phyloP scores from a whole-genome alignment of 2,329 filamentous ascomycete species.

The Verruconis gallopava region DNA sequence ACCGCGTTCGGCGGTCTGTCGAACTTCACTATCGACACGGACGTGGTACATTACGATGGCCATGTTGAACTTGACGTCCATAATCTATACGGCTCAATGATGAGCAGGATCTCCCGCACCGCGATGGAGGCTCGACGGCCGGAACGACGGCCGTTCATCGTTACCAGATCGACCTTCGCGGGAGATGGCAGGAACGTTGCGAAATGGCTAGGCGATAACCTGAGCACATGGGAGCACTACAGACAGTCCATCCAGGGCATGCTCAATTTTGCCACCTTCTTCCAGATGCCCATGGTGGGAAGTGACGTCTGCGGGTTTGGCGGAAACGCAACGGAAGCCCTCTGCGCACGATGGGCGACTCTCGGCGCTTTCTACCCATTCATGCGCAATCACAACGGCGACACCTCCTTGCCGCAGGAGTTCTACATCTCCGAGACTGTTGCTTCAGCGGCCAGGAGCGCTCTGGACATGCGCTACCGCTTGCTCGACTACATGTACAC shows the following conservation, averaged over 20 bases:
- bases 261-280: conserved; percentile 33
- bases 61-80: conserved; percentile 61
- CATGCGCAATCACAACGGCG: conserved; percentile 59
- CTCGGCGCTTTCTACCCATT: conserved; percentile 64
- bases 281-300: conserved; percentile 36
- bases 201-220: conserved; percentile 49
- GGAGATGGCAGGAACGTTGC: conserved; percentile 50
- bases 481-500: conserved; percentile 75
- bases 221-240: conserved; percentile 32
- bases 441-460: conserved; percentile 50
- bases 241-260: conserved; percentile 29
- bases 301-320: conserved; percentile 67
- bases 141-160: conserved; percentile 51
- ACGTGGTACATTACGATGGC: conserved; percentile 55
- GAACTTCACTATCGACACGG: conserved; percentile 45
- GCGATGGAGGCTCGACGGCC: conserved; percentile 57
- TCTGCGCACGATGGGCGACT: conserved; percentile 64
- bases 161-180: conserved; percentile 64
- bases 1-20: conserved; percentile 23
- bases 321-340: conserved; percentile 49
- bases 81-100: conserved; percentile 65
- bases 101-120: conserved; percentile 50
- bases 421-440: conserved; percentile 59
- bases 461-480: conserved; percentile 59
- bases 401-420: conserved; percentile 46